phyloP scores from a whole-genome alignment of 2,329 filamentous ascomycete genomes.

The Cladosporium sp. region DNA sequence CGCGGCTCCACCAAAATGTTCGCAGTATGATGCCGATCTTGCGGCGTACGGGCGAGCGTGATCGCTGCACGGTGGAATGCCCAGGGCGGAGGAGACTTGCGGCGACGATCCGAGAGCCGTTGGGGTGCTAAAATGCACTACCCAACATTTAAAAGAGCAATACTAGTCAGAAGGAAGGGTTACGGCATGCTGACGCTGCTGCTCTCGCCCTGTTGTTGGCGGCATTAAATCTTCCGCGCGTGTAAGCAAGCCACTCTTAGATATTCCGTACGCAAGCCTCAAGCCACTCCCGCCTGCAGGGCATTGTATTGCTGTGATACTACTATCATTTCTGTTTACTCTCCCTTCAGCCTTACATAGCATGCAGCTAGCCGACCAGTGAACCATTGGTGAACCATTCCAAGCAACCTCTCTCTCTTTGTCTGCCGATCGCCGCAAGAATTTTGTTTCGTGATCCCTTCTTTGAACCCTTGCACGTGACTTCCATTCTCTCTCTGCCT shows the following conservation, averaged over 20 bases:
- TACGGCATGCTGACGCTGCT: not conserved
- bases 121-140: slow-evolving; percentile 8
- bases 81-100: not conserved
- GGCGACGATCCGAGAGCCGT: slow-evolving; percentile 5
- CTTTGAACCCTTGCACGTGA: not conserved
- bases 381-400: not conserved
- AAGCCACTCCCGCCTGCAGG: not conserved
- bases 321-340: not conserved
- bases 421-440: not conserved
- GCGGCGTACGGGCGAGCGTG: slow-evolving; percentile 6
- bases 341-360: slow-evolving; percentile 6
- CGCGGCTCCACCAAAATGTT: slow-evolving; percentile 11
- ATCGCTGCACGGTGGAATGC: not conserved
- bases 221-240: slow-evolving; percentile 4
- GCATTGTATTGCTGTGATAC: not conserved
- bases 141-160: not conserved
- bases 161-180: not conserved
- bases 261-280: not conserved
- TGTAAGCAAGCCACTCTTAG: not conserved
- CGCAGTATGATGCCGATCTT: slow-evolving; percentile 18
- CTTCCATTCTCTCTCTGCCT: not conserved
- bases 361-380: not conserved
- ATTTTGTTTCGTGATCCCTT: slow-evolving; percentile 8
- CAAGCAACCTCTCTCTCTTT: not conserved
- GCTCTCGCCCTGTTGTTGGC: not conserved